Evolutionary conservation across 2,329 filamentous ascomycete species (phyloP).

Genomic region (Cryphonectria radicalis): DNA sequence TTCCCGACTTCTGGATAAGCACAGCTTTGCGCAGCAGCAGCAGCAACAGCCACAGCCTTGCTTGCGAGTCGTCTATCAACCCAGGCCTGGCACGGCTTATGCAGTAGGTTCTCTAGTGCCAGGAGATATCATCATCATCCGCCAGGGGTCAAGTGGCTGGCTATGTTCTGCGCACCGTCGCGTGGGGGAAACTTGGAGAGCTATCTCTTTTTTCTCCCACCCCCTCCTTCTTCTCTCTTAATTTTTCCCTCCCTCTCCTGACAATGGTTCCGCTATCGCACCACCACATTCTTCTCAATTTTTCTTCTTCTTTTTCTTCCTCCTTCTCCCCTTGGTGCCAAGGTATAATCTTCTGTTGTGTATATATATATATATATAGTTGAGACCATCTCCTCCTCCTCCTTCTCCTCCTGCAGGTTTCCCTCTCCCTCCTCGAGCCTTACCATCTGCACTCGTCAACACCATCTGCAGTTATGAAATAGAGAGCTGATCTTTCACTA

Average conservation of each 20-base stretch:
- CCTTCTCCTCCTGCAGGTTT: background rate
- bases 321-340: background rate
- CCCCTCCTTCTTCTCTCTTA: background rate
- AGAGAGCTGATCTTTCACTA: background rate
- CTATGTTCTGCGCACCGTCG: background rate
- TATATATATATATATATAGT: background rate
- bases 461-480: background rate
- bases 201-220: background rate
- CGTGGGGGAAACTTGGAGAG: background rate
- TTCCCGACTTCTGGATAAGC: constrained; percentile 16
- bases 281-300: no score
- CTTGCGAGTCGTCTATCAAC: background rate
- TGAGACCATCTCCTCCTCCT: background rate
- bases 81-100: constrained; percentile 4
- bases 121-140: constrained; percentile 15
- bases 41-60: background rate
- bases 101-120: constrained; percentile 20
- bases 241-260: background rate
- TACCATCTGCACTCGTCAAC: background rate
- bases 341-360: background rate
- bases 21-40: background rate
- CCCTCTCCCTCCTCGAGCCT: background rate
- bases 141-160: constrained; percentile 16
- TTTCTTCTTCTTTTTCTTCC: background rate
- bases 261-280: constrained; percentile 7